A percentile compares a stretch with the other conserved stretches of the same genome.
phyloP scores from a whole-genome alignment of 1,284 basidiomycete species.

The Microbotryum silenes-acaulis region DNA sequence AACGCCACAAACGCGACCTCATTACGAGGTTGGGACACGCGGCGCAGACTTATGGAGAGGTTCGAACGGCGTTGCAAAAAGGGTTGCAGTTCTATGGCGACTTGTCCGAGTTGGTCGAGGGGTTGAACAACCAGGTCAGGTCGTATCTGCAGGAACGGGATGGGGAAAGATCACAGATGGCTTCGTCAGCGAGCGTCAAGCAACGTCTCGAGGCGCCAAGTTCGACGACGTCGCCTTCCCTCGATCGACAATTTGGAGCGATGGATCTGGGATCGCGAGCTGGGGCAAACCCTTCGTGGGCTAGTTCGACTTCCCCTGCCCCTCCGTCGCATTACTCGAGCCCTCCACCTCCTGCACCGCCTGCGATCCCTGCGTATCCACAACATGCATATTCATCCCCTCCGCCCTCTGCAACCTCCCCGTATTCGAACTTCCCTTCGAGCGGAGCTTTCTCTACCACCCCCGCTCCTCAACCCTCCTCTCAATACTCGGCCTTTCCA shows the following conservation, averaged over 20 bases:
- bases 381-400: conserved; percentile 33
- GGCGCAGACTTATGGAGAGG: conserved; percentile 75
- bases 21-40: conserved; percentile 63
- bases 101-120: conserved; percentile 58
- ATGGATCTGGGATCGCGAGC: conserved; percentile 31
- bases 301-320: conserved; percentile 1
- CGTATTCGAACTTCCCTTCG: conserved; percentile 16
- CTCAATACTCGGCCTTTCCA: conserved; percentile 35
- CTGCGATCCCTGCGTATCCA: conserved; percentile 2
- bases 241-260: conserved; percentile 35
- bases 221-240: conserved; percentile 18
- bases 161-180: conserved; percentile 62
- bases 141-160: conserved; percentile 58
- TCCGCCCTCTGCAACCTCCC: conserved; percentile 37
- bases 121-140: conserved; percentile 56
- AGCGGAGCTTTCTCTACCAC: conserved; percentile 12
- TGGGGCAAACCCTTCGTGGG: conserved; percentile 3
- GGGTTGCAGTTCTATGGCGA: conserved; percentile 82
- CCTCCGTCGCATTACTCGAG: conserved; percentile 3
- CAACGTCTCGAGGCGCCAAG: conserved; percentile 48
- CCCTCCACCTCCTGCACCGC: conserved; percentile 5
- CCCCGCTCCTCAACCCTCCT: conserved; percentile 44
- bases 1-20: conserved; percentile 65
- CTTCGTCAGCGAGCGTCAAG: conserved; percentile 63
- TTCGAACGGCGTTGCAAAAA: conserved; percentile 76